phyloP scores from a whole-genome alignment of 352 stramenopile species.

The Phytopythium boreale region DNA sequence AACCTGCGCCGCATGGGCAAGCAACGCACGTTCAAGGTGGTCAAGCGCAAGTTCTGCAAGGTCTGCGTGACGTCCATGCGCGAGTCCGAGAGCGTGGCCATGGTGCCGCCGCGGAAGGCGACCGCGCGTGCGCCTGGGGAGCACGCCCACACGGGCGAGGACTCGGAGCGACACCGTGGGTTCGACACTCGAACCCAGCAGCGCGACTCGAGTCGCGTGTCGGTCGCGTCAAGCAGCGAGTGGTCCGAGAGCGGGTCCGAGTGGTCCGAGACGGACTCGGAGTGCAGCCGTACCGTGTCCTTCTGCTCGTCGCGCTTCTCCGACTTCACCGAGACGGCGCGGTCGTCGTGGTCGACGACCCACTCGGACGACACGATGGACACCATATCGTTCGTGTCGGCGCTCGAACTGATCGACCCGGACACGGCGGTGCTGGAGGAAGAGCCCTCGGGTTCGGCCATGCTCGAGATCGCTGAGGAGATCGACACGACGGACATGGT shows the following conservation, averaged over 20 bases:
- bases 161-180: neutral
- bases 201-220: slow-evolving; percentile 1
- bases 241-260: slow-evolving; percentile 25
- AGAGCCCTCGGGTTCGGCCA: slow-evolving; percentile 16
- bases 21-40: slow-evolving; percentile 46
- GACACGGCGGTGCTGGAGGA: slow-evolving; percentile 34
- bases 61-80: slow-evolving; percentile 48
- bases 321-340: slow-evolving; percentile 11
- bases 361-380: slow-evolving; percentile 32
- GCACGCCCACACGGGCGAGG: neutral
- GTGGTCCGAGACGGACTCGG: slow-evolving; percentile 43
- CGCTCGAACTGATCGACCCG: slow-evolving; percentile 42
- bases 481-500: slow-evolving; percentile 55
- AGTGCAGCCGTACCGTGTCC: slow-evolving; percentile 30
- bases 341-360: slow-evolving; percentile 28
- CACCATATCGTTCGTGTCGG: slow-evolving; percentile 34
- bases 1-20: slow-evolving; percentile 11
- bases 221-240: slow-evolving; percentile 6
- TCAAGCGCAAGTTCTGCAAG: slow-evolving; percentile 61
- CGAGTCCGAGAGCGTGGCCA: slow-evolving; percentile 7
- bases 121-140: neutral
- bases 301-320: slow-evolving; percentile 25
- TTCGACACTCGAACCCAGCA: neutral
- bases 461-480: slow-evolving; percentile 35
- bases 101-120: slow-evolving; percentile 4